Base-by-base conservation (phyloP, 805 yeast genomes). In the Starmerella roubikii region DNA sequence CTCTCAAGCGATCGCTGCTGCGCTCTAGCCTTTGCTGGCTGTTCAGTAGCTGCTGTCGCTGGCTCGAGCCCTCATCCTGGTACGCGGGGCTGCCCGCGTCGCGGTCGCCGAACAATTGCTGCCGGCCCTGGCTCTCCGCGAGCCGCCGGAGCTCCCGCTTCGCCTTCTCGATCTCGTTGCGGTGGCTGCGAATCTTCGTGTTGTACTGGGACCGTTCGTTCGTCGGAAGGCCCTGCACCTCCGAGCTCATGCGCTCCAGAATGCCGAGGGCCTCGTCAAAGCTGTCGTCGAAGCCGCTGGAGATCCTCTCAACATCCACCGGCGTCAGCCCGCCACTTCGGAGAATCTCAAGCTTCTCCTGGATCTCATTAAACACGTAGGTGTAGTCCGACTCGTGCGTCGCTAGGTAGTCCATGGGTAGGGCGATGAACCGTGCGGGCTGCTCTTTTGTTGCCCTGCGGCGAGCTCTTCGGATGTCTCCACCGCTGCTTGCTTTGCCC, bases 231-330 rank as follows among this genome's bases (percentile, higher is more conserved):
- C 77, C 78, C 54, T 78, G 85, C 2, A 86, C 78, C 56, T 88
- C 97, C 30, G 88, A 67, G 21, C 75, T 75, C 77, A 91, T 77
- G 49, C 88, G 93, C 48, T 86, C 95, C 32, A 84, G 64, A 30
- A 82, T 67, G 54, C 82, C 93, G 39, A 74, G 69, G 27, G 79
- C 78, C 53, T 83, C 94, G 50, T 83, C 94, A n/a, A 79, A 65
- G 18, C 35, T n/a, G 23, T 47, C 48, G 18, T 43, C 44, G 37
- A 37, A 35, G 17, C 34, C 16, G 19, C 41, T 4, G n/a, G 29
- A 25, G 40, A 55, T 35, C n/a, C 43, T 20, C 63, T 48, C 53
- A 55, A 67, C 26, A 21, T 45, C 44, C 19, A 40, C 32, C 8
- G 45, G 32, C 7, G 31, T 24, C 22, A 62, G 59, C 8, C 66